Base-by-base conservation (phyloP, 768 basidiomycete genomes). In the Melanogaster broomeanus region DNA sequence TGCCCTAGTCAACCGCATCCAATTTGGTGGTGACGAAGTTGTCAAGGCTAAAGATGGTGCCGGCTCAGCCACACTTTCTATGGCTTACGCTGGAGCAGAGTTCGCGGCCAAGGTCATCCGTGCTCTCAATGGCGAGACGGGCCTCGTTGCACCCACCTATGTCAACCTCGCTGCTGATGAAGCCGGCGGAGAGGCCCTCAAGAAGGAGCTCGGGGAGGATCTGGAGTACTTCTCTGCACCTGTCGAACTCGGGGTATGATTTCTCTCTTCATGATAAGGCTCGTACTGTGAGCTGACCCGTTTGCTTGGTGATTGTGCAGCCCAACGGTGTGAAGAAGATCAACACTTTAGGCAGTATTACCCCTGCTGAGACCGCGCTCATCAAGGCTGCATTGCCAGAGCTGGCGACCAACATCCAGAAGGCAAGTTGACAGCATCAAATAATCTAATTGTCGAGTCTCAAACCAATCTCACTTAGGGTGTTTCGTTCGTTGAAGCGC, bases 21-120 rank as follows among this genome's bases (percentile, higher is more conserved):
- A 96, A 70, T 97, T 90, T 64, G 95, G 95, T 50, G 95, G 94
- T 51, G 95, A 97, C 61, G 95, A 98, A 74, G 95, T 98, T 64
- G 96, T 98, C 68, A 90, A 97, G 75, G 97, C 97, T 39, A 99
- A 99, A 77, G 88, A 92, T 62, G 87, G 87, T 51, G 70, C 78
- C 45, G 97, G 97, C 40, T 94, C 92, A 28, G 95, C 95, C 9
- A 97, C 94, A n/a, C 83, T 96, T 51, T 93, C 91, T 30, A 98
- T 98, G 94, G 93, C 93, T 1, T 93, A 88, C 61, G 91, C 96
- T 45, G 96, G 94, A 51, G 90, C 90, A 44, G 86, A 93, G 72
- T 98, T 98, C 64, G 83, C 93, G 25, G 70, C 70, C 59, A 90
- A 92, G 65, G 74, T 98, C 64, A 77, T 98, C 64, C 81, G 84